Base-by-base conservation (phyloP, 257 asterid genomes). In the Cordia subcordata region DNA sequence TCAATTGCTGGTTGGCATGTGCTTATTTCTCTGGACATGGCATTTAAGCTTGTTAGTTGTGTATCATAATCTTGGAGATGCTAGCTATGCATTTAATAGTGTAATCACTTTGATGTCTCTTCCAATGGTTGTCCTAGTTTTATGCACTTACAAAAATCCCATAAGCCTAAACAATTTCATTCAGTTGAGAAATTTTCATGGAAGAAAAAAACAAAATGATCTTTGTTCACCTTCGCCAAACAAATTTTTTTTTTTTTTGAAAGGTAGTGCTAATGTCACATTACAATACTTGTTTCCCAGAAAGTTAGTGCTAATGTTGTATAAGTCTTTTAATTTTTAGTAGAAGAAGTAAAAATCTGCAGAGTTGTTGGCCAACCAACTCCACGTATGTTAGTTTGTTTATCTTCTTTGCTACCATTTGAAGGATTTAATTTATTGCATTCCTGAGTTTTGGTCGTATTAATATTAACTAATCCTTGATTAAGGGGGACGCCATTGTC, bases 11-110 rank as follows among this genome's bases (percentile, higher is more conserved):
- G 38, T 47, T 22, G 59, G 49, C 20, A 11, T 53, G 32, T 59
- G 60, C 39, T 50, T 52, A 52, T 55, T 55, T 51, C 32, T 57
- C 42, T 33, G 52, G 38, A 23, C 35, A 11, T 53, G 58, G 62
- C 68, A 64, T 63, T 67, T 39, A 45, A 45, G 59, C 4, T 53
- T 66, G 64, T 49, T 50, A 44, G 62, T 44, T 49, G 62, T 17
- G 47, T 20, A 56, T 55, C 61, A 55, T 45, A 8, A 54, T 42
- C 57, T 35, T 53, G 22, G 18, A 47, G 11, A 15, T 44, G 15
- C 54, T 54, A 14, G 35, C 15, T 56, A 38, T 47, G 46, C 39
- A 56, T 38, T 55, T 13, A 27, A 13, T 27, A 39, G 13, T 12
- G 6, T 21, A 3, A 15, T n/a, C n/a, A n/a, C n/a, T n/a, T n/a